phyloP scores from a whole-genome alignment of 768 basidiomycete species.

The Dioszegia crocea region DNA sequence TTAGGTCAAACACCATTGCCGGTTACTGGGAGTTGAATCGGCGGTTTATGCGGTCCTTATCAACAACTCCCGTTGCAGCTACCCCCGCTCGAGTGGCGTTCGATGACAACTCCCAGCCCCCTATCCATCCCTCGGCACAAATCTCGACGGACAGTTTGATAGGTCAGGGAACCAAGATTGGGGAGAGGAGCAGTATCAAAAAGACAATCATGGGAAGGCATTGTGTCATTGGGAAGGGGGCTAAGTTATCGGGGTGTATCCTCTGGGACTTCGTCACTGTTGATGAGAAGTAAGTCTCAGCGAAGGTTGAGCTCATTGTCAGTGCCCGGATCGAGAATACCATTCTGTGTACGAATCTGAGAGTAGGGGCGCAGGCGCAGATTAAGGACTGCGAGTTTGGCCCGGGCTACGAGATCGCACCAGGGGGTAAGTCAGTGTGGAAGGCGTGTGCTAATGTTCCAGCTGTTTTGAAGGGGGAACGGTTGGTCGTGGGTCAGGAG shows the following conservation, averaged over 20 bases:
- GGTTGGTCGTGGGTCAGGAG: slow-evolving; percentile 38
- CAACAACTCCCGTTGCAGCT: not conserved
- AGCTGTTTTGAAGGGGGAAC: slow-evolving; percentile 40
- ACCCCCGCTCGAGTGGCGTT: not conserved
- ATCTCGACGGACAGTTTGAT: slow-evolving; percentile 78
- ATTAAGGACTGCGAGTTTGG: slow-evolving; percentile 52
- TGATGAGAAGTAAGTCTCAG: slow-evolving; percentile 69
- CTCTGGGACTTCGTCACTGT: slow-evolving; percentile 84
- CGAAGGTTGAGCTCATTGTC: not conserved
- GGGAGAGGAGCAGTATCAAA: slow-evolving; percentile 75
- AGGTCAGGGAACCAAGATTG: slow-evolving; percentile 75
- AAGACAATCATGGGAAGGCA: slow-evolving; percentile 74
- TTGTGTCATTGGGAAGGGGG: slow-evolving; percentile 77
- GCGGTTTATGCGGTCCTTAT: slow-evolving; percentile 50
- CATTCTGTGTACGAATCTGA: slow-evolving; percentile 48
- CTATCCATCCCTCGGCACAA: slow-evolving; percentile 76
- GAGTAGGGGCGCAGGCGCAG: slow-evolving; percentile 48
- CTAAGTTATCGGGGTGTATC: slow-evolving; percentile 75
- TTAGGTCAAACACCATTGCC: slow-evolving; percentile 71
- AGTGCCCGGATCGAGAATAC: slow-evolving; percentile 50
- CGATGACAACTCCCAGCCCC: slow-evolving; percentile 42
- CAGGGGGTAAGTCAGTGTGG: slow-evolving; percentile 45
- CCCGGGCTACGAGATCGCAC: slow-evolving; percentile 45
- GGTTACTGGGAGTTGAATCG: slow-evolving; percentile 76
- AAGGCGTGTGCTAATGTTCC: not conserved